phyloP scores from a whole-genome alignment of 352 stramenopile genomes.

The Pythium monospermum region DNA sequence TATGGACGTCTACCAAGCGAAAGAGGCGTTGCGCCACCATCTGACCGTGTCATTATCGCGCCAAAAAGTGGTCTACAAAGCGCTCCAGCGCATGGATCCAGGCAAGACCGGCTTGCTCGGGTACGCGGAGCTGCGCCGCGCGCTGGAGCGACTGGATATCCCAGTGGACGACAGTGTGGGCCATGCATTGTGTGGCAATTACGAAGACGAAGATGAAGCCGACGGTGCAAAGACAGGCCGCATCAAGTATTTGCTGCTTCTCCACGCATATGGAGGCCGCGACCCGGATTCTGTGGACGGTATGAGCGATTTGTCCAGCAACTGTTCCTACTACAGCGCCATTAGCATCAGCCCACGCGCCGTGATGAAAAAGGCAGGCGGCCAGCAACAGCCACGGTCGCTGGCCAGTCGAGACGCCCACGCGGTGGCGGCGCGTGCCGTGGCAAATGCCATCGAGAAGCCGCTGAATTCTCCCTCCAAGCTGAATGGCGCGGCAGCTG shows the following conservation, averaged over 20 bases:
- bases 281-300: conserved; percentile 59
- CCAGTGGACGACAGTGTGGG: conserved; percentile 30
- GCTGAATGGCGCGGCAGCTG: conserved; percentile 28
- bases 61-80: conserved; percentile 56
- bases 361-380: conserved; percentile 16
- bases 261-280: conserved; percentile 55
- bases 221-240: conserved; percentile 34
- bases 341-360: conserved; percentile 58
- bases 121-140: conserved; percentile 55
- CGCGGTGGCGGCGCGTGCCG: conserved; percentile 33
- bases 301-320: conserved; percentile 66
- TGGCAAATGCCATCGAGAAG: conserved; percentile 44
- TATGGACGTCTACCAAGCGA: conserved; percentile 43
- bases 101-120: conserved; percentile 44
- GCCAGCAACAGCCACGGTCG: not conserved
- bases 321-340: conserved; percentile 75
- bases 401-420: conserved; percentile 26
- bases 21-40: conserved; percentile 44
- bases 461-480: not conserved
- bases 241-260: conserved; percentile 58
- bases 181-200: conserved; percentile 37
- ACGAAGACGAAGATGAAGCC: conserved; percentile 52
- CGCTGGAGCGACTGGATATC: conserved; percentile 53
- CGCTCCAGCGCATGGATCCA: conserved; percentile 53
- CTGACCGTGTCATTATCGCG: conserved; percentile 36